phyloP scores from a whole-genome alignment of 306 rosid genomes.

The Prunus mume region DNA sequence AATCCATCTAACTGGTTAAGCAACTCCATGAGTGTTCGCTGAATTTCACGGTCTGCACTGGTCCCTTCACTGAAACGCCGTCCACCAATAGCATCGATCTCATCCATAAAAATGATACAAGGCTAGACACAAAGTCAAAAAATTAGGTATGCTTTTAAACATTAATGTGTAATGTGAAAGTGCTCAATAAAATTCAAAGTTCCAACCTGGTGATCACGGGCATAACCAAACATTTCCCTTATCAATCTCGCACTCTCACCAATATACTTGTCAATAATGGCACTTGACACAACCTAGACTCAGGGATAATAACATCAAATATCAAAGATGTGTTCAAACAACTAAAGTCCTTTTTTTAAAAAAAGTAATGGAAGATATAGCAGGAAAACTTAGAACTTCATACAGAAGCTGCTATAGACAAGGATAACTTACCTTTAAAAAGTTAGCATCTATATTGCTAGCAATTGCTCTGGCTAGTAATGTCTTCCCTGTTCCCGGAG shows the following conservation, averaged over 20 bases:
- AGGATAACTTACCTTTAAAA: conserved; percentile 62
- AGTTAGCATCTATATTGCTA: conserved; percentile 93
- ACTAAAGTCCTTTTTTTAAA: not conserved
- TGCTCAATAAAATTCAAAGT: conserved; percentile 3
- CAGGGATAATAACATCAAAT: not conserved
- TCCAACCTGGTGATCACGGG: conserved; percentile 95
- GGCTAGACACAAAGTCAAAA: conserved; percentile 50
- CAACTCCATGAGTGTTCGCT: conserved; percentile 91
- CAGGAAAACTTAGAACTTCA: not conserved
- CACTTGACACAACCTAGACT: conserved; percentile 88
- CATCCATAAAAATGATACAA: conserved; percentile 99
- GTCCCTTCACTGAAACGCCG: conserved; percentile 98
- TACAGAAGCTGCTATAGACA: not conserved
- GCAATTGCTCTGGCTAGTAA: conserved; percentile 94
- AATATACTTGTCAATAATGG: conserved; percentile 90
- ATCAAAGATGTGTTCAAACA: conserved; percentile 4
- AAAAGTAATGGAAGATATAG: not conserved
- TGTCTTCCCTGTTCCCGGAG: conserved; percentile 99
- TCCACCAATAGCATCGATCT: conserved; percentile 99
- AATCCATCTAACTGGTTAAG: conserved; percentile 98
- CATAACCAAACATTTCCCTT: conserved; percentile 97
- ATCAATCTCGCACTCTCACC: conserved; percentile 96
- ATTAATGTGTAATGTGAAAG: not conserved
- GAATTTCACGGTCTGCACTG: conserved; percentile 97
- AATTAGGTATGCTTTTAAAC: not conserved